Percentiles rank a stretch among this genome's conserved stretches.
Conservation (phyloP, 2,329 filamentous ascomycete species). For the Atkinsonella hypoxylon region DNA sequence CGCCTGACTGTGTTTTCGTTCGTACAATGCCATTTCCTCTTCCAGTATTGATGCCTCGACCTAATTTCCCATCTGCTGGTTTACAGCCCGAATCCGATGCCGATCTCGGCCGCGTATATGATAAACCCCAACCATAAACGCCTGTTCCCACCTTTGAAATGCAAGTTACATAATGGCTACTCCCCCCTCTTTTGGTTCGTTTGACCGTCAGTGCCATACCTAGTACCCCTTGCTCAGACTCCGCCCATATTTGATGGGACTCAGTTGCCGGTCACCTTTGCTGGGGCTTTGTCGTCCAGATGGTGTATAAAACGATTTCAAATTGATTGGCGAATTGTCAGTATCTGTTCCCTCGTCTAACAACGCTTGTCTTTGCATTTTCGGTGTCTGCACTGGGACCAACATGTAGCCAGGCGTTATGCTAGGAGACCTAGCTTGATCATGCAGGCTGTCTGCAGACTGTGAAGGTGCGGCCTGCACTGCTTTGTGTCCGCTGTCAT, state of each 20-base stretch:
- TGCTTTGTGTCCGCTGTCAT: slow-evolving; percentile 5
- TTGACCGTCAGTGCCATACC: neutral
- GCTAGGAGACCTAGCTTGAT: slow-evolving; percentile 16
- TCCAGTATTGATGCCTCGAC: neutral
- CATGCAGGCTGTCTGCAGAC: slow-evolving; percentile 8
- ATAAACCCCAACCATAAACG: neutral
- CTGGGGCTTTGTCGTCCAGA: slow-evolving; percentile 33
- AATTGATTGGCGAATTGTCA: slow-evolving; percentile 34
- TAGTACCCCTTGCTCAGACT: slow-evolving; percentile 25
- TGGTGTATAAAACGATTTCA: slow-evolving; percentile 34
- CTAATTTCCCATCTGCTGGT: neutral
- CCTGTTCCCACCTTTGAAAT: neutral
- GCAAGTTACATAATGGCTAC: neutral
- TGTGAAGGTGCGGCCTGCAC: slow-evolving; percentile 5
- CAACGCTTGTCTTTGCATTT: slow-evolving; percentile 28
- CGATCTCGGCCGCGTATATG: neutral
- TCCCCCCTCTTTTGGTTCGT: neutral
- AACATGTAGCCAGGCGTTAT: slow-evolving; percentile 34
- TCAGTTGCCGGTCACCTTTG: slow-evolving; percentile 36
- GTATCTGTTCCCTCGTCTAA: slow-evolving; percentile 37
- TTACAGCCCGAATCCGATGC: neutral
- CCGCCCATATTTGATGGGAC: slow-evolving; percentile 32
- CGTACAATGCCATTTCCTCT: neutral
- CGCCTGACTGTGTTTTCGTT: neutral
- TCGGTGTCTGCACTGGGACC: slow-evolving; percentile 38